These are phyloP conservation scores for Thraustotheca clavata DNA, from an alignment of 352 stramenopile genomes.

Conservation along the genomic window DNA sequence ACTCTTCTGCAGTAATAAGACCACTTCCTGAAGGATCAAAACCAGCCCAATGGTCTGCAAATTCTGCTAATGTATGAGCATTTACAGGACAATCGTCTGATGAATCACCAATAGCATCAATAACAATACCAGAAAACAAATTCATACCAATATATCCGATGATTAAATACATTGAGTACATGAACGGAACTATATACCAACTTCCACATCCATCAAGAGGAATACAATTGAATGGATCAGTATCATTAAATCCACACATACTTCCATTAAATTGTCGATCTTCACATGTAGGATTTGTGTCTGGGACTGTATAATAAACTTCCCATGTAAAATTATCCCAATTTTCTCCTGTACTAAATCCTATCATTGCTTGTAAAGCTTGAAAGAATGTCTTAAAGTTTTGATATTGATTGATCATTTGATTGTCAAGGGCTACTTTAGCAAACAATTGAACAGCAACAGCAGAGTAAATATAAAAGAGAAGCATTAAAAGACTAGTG, in stretches of 20 bases:
- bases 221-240: conserved; percentile 38
- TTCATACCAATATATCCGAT: conserved; percentile 92
- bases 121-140: conserved; percentile 90
- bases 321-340: conserved; percentile 92
- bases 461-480: conserved; percentile 91
- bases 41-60: conserved; percentile 80
- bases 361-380: conserved; percentile 85
- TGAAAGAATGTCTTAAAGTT: conserved; percentile 91
- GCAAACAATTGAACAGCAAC: conserved; percentile 90
- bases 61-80: conserved; percentile 79
- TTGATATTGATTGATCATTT: conserved; percentile 75
- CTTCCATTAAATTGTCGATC: conserved; percentile 45
- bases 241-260: conserved; percentile 70
- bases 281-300: conserved; percentile 31
- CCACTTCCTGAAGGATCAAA: conserved; percentile 84
- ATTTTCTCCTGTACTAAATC: conserved; percentile 87
- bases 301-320: conserved; percentile 27
- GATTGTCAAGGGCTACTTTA: conserved; percentile 47
- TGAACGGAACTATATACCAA: conserved; percentile 50
- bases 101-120: conserved; percentile 61
- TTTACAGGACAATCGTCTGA: conserved; percentile 86
- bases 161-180: conserved; percentile 85
- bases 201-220: conserved; percentile 73
- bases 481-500: conserved; percentile 84
- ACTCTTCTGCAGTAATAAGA: conserved; percentile 66